phyloP scores from a whole-genome alignment of 495 filamentous ascomycete genomes.

The Talaromyces borbonicus region DNA sequence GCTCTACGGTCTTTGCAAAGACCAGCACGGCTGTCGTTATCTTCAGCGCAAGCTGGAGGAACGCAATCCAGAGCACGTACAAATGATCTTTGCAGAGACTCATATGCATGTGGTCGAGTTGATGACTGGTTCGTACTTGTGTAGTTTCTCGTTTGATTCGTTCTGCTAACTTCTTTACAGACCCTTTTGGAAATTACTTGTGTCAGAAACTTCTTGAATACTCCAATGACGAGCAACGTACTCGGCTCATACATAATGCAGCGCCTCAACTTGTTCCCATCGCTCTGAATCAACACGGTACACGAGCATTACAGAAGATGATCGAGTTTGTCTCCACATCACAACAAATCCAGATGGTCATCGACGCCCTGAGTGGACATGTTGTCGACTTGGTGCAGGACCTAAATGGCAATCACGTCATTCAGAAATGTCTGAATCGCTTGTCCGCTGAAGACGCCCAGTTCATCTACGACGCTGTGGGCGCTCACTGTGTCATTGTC shows the following conservation, averaged over 20 bases:
- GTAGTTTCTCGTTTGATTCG: background rate
- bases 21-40: conserved; percentile 93
- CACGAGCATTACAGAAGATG: conserved; percentile 96
- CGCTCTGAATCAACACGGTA: conserved; percentile 93
- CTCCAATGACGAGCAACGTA: conserved; percentile 88
- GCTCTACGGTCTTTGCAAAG: conserved; percentile 84
- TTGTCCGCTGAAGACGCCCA: conserved; percentile 69
- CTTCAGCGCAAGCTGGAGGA: conserved; percentile 97
- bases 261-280: conserved; percentile 77
- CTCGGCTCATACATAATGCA: conserved; percentile 81
- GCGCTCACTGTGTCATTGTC: conserved; percentile 72
- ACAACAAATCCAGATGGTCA: conserved; percentile 71
- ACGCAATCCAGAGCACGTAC: conserved; percentile 66
- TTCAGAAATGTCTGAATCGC: conserved; percentile 97
- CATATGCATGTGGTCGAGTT: conserved; percentile 87
- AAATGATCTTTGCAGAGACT: conserved; percentile 88
- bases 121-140: conserved; percentile 61
- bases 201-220: conserved; percentile 95
- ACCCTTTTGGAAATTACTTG: conserved; percentile 97
- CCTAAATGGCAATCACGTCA: conserved; percentile 95
- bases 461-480: conserved; percentile 95
- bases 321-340: conserved; percentile 86
- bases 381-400: conserved; percentile 94
- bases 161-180: conserved; percentile 24
- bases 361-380: conserved; percentile 60